Conservation (phyloP, 257 asterid species). For the Capsicum pubescens region DNA sequence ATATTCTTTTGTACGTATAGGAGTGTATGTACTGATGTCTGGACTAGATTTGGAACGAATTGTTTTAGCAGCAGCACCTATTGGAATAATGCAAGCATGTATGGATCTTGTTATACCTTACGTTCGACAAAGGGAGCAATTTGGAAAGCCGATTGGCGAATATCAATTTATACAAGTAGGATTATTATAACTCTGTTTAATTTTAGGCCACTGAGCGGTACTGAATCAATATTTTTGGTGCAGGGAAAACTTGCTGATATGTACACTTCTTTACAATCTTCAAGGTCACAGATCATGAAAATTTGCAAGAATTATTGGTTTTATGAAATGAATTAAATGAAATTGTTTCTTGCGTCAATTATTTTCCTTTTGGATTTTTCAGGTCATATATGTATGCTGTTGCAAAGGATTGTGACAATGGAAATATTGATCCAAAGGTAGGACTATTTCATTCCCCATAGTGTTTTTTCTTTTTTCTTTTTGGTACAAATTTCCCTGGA, state of each 20-base stretch:
- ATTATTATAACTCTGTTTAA: background rate
- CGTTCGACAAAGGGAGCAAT: slow-evolving; percentile 84
- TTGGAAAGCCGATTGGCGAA: slow-evolving; percentile 88
- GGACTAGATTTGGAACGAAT: slow-evolving; percentile 96
- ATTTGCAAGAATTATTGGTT: no score
- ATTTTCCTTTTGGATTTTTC: slow-evolving; percentile 22
- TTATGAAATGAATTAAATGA: no score
- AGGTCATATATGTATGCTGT: slow-evolving; percentile 95
- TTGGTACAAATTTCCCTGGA: background rate
- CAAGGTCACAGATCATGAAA: slow-evolving; percentile 54
- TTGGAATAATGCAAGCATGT: slow-evolving; percentile 96
- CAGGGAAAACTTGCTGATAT: slow-evolving; percentile 97
- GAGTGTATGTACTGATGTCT: slow-evolving; percentile 96
- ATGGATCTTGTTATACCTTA: slow-evolving; percentile 93
- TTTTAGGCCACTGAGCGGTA: background rate
- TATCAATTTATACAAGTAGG: slow-evolving; percentile 86
- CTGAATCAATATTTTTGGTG: slow-evolving; percentile 29
- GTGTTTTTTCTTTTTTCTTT: background rate
- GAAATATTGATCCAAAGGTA: slow-evolving; percentile 73
- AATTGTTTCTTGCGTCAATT: background rate
- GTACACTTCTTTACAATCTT: slow-evolving; percentile 90
- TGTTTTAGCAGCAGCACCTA: slow-evolving; percentile 90
- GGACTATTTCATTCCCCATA: slow-evolving; percentile 30
- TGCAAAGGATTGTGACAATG: slow-evolving; percentile 91
- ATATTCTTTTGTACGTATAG: slow-evolving; percentile 45